Evolutionary conservation across 768 basidiomycete species (phyloP).

Genomic region (Kwoniella botswanensis): DNA sequence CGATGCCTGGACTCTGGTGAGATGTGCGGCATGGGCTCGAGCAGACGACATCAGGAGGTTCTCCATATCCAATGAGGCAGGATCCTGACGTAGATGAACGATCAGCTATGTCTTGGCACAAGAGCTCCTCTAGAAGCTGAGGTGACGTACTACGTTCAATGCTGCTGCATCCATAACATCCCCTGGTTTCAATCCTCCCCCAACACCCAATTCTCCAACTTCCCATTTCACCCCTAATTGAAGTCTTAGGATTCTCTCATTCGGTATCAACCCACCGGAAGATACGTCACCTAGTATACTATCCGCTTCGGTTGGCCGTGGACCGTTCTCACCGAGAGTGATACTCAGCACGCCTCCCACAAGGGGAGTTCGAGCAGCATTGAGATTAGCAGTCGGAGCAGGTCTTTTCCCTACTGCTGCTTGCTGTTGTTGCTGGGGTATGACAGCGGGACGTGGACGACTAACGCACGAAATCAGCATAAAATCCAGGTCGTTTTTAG

Average conservation of each 20-base stretch:
- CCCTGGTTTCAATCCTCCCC: constrained; percentile 64
- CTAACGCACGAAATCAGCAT: constrained; percentile 15
- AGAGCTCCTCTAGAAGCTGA: neutral
- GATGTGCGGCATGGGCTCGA: constrained; percentile 65
- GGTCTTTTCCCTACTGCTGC: constrained; percentile 22
- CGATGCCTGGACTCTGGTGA: constrained; percentile 29
- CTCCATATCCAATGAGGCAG: constrained; percentile 76
- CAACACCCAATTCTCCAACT: constrained; percentile 70
- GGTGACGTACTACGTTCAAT: constrained; percentile 67
- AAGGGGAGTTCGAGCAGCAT: constrained; percentile 34
- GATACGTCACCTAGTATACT: constrained; percentile 32
- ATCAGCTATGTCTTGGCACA: neutral
- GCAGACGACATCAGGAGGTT: constrained; percentile 69
- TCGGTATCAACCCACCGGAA: constrained; percentile 52
- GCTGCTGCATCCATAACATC: constrained; percentile 61
- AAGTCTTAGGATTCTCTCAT: constrained; percentile 73
- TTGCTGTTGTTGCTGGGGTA: constrained; percentile 13
- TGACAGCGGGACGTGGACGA: constrained; percentile 14
- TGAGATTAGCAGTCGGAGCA: constrained; percentile 12
- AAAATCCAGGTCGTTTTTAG: neutral
- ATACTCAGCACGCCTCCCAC: constrained; percentile 76
- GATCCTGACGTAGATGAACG: constrained; percentile 61
- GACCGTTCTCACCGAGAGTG: constrained; percentile 62
- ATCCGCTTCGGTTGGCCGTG: constrained; percentile 30
- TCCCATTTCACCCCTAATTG: constrained; percentile 78